Base-by-base conservation (phyloP, 1,139 yeast genomes). In the Saccharomycopsis crataegensis region DNA sequence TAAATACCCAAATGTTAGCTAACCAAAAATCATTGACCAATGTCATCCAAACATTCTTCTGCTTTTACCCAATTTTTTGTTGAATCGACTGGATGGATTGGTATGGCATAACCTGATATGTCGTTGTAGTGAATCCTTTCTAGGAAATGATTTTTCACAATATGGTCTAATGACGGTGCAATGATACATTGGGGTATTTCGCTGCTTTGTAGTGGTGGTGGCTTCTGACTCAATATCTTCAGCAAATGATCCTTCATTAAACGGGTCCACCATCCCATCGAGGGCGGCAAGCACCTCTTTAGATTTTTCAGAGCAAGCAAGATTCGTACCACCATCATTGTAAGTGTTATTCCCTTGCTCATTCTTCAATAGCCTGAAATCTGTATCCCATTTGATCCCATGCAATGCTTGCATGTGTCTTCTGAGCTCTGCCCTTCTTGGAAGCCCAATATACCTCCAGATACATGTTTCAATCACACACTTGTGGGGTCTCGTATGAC, bases 1-100 rank as follows among this genome's bases (percentile, higher is more conserved):
- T 56, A 22, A 22, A 22, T 22, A 22, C 28, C 4, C 4, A 22
- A 22, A 22, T 22, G 28, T 22, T 22, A 22, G 28, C 28, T 22
- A 22, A n/a, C n/a, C n/a, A 22, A 96, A 93, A 68, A 94, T 89
- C 16, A 73, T 91, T 22, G 86, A 82, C 56, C 89, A 83, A 57
- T 77, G 80, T 59, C 71, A 86, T 50, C 76, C 78, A 9, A 70
- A 67, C 53, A 38, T n/a, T 38, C 42, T n/a, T 16, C 14, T 16
- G 16, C 12, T 43, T 17, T 12, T 16, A 43, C 45, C 59, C 40
- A 72, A 58, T 48, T 73, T 63, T 55, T 63, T 71, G 59, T 76
- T 76, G 63, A 74, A 76, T 32, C 79, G 62, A 42, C 77, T 73
- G 14, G 66, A 62, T n/a, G 62, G 62, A 56, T 76, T 77, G 45